A percentile compares a stretch with the other conserved stretches of the same genome.
These are phyloP conservation scores for Populus euphratica DNA, from an alignment of 345 rosid genomes.

Conservation along the genomic window DNA sequence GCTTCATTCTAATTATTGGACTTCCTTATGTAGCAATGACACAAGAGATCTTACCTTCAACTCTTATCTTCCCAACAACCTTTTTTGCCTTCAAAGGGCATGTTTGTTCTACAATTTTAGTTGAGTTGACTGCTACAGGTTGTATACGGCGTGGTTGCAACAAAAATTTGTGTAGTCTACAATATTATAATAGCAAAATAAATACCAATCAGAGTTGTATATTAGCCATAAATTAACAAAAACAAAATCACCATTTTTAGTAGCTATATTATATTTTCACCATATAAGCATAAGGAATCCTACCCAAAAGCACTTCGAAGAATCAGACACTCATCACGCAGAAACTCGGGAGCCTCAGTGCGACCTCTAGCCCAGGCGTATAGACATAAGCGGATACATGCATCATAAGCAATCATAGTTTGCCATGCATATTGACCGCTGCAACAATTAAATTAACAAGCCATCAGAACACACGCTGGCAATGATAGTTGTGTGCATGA, in stretches of 20 bases:
- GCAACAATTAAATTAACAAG: constrained; percentile 17
- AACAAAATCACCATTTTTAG: neutral
- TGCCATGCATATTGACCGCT: constrained; percentile 95
- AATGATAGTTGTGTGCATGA: too few species aligned
- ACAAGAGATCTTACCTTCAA: constrained; percentile 61
- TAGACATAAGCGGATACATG: constrained; percentile 82
- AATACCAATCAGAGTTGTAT: constrained; percentile 7
- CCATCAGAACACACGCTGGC: constrained; percentile 1
- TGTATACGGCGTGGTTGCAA: constrained; percentile 74
- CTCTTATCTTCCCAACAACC: constrained; percentile 71
- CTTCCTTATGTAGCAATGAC: neutral
- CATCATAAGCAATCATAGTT: constrained; percentile 87
- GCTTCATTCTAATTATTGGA: neutral
- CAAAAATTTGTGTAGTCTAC: constrained; percentile 75
- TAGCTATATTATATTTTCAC: constrained; percentile 8
- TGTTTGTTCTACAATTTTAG: constrained; percentile 42
- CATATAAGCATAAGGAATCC: constrained; percentile 20
- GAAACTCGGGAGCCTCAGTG: constrained; percentile 91
- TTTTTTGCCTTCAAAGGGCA: constrained; percentile 50
- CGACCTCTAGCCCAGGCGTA: constrained; percentile 83
- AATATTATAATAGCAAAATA: constrained; percentile 4
- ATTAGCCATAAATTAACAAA: neutral
- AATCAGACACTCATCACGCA: constrained; percentile 78
- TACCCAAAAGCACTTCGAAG: constrained; percentile 96
- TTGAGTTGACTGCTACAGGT: constrained; percentile 41